Evolutionary conservation across 805 yeast genomes (phyloP).

Genomic region (Hanseniaspora singularis): DNA sequence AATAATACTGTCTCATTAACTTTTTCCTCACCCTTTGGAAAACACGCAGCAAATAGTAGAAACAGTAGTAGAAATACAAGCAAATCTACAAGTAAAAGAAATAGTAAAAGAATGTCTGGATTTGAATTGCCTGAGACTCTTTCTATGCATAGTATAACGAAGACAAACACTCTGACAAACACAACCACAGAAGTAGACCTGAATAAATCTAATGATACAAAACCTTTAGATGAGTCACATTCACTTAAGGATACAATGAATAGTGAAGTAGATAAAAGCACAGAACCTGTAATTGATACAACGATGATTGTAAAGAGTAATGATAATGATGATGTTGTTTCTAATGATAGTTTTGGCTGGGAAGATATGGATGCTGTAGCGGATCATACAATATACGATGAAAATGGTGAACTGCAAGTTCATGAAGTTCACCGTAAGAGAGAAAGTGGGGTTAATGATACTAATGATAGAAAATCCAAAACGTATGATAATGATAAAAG

Average conservation of each 20-base stretch:
- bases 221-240: no score
- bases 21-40: conserved; percentile 7
- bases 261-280: no score
- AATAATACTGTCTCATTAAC: conserved; percentile 10
- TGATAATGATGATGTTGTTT: conserved; percentile 20
- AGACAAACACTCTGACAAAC: not conserved
- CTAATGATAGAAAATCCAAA: conserved; percentile 22
- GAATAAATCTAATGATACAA: no score
- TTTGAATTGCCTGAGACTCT: conserved; percentile 9
- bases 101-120: conserved; percentile 12
- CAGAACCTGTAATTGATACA: no score
- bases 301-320: no score
- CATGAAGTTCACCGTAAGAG: conserved; percentile 14
- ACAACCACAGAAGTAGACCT: not conserved
- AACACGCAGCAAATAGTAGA: not conserved
- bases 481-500: conserved; percentile 23
- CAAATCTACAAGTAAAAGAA: conserved; percentile 11
- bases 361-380: conserved; percentile 76
- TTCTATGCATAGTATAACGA: conserved; percentile 3
- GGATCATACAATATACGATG: conserved; percentile 65
- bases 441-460: conserved; percentile 2
- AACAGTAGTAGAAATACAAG: conserved; percentile 9
- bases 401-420: conserved; percentile 55
- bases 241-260: no score
- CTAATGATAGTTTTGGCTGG: conserved; percentile 51